Conservation (phyloP, 169 alveolate genomes). For the Cyclospora cayetanensis region DNA sequence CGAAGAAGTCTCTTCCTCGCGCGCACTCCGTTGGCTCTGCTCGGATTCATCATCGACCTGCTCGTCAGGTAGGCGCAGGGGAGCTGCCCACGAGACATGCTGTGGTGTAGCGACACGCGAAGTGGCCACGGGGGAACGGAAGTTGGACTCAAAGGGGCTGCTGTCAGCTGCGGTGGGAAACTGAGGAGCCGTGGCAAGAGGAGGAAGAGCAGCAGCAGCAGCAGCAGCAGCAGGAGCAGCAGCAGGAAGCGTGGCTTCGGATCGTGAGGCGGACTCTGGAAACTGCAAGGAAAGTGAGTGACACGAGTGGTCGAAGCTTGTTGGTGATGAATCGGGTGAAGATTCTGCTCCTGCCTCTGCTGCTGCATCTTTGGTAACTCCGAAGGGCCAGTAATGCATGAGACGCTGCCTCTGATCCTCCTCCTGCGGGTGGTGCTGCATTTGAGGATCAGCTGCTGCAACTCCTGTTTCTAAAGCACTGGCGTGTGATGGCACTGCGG, state of each 20-base stretch:
- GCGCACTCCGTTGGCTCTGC: not conserved
- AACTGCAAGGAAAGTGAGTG: not conserved
- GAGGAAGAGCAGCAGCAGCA: not conserved
- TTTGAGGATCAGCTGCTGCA: not conserved
- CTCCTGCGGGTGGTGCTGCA: constrained; percentile 32
- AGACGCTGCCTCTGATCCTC: not conserved
- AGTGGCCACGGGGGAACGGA: not conserved
- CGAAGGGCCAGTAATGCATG: constrained; percentile 4
- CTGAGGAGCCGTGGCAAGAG: constrained; percentile 31
- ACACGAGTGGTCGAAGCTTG: not conserved
- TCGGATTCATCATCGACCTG: not conserved
- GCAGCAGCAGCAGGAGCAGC: constrained; percentile 33
- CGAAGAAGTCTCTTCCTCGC: no score
- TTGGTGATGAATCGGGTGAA: not conserved
- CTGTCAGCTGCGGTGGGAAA: constrained; percentile 28
- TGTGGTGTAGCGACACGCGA: not conserved
- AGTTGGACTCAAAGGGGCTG: constrained; percentile 22
- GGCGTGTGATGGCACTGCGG: no score
- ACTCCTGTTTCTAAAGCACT: not conserved
- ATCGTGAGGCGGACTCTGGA: not conserved
- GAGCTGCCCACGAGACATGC: not conserved
- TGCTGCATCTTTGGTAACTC: not conserved
- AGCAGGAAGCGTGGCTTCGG: not conserved
- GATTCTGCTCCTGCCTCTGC: constrained; percentile 11
- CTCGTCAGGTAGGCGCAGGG: constrained; percentile 34